Base-by-base conservation (phyloP, 257 asterid genomes). In the Cordia subcordata region DNA sequence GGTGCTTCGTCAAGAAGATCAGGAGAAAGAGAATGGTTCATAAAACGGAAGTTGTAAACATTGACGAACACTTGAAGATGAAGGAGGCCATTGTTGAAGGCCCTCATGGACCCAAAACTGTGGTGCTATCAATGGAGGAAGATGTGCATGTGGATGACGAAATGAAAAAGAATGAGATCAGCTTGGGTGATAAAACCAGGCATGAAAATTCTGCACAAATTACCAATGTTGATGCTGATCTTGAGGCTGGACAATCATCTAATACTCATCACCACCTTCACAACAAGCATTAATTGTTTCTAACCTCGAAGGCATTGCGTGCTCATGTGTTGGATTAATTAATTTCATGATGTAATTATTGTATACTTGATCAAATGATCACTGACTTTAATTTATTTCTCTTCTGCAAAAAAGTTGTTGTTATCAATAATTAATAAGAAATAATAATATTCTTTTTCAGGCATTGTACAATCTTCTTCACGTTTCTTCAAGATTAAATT, bases 1-100 rank as follows among this genome's bases (percentile, higher is more conserved):
- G 60, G 17, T 68, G 72, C 58, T 76, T 64, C 69, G 12, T 63
- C 57, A 75, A 54, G 68, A 76, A 71, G 55, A 71, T 53, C 62
- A 76, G 63, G 56, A 76, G 53, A 54, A 65, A 68, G 61, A 66
- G 58, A 42, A 63, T 18, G 21, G 63, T 53, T 8, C 65, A 67
- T 39, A 54, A 44, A 21, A 65, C 63, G 14, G 58, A 68, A 38
- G 51, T 58, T 52, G 39, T 68, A 9, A 55, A 68, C 55, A 46
- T 76, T 40, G 77, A 72, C 17, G 75, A 76, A 20, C 81, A 72
- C 50, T 49, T 68, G 61, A 76, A 52, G 67, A 23, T 76, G 8
- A 49, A 72, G 60, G 75, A 76, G 60, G 72, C 70, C 18, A 65
- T 72, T 16, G 70, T 55, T 15, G 37, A 57, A 45, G 78, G 72